Base-by-base conservation (phyloP, 768 basidiomycete genomes). In the Pleurotus tuoliensis region DNA sequence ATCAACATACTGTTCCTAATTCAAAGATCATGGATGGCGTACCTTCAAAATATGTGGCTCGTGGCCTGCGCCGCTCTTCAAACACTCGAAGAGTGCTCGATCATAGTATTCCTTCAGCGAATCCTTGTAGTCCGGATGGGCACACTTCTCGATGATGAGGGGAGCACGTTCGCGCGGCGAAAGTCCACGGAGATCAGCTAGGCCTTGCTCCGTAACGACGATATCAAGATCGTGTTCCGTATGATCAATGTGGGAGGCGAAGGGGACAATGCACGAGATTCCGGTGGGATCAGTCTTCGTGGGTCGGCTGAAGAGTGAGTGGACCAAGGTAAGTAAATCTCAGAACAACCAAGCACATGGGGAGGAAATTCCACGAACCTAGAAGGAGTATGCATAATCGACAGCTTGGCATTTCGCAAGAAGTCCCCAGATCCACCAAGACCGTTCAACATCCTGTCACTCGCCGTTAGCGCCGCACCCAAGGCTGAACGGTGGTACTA, bases 361-460 rank as follows among this genome's bases (percentile, higher is more conserved):
- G 7, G 8, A 9, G 3, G 30, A 2, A 34, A 11, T 34, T 34
- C 9, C 22, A 61, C 64, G 24, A 51, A 74, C 73, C 67, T 73
- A 4, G 73, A 75, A 13, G 78, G 78, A 0, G 78, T 80, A 58
- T 78, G 77, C 78, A 79, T 80, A 47, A 80, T 77, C 4, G 76
- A 77, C 50, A 80, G 63, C 59, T 80, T 80, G 6, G 78, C 77
- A 56, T 78, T 79, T 37, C 78, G 67, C 61, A 80, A 61, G 58
- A 80, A 80, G 59, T 80, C 78, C 5, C 72, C 77, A 11, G 76
- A 77, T 45, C 78, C 78, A 12, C 78, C 78, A 37, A 80, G 63
- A 11, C 78, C 77, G 58, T 80, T 80, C 46, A 80, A 63, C 78
- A 80, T 80, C 39, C 78, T 69, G 34, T 1, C 34, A 16, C 20